These are phyloP conservation scores for Clavispora phyllophila DNA, from an alignment of 805 yeast genomes.

Conservation along the genomic window DNA sequence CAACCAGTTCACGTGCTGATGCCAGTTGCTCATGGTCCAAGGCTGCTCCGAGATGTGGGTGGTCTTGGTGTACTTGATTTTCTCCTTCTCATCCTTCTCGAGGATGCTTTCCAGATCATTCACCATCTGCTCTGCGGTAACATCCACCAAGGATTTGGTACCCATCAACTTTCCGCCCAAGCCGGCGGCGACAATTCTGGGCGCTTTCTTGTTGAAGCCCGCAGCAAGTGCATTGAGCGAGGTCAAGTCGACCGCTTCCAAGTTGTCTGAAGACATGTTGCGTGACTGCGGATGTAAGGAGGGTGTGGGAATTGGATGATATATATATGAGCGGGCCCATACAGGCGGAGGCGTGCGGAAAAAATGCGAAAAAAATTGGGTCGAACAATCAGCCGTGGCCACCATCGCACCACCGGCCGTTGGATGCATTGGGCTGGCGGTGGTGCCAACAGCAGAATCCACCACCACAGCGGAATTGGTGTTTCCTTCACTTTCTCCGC, in stretches of 20 bases:
- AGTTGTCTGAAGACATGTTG: constrained; percentile 9
- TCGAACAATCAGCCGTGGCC: background rate
- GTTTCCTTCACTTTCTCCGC: too few species aligned
- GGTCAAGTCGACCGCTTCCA: constrained; percentile 51
- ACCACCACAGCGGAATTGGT: too few species aligned
- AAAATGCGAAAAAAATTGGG: constrained; percentile 7
- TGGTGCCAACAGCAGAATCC: background rate
- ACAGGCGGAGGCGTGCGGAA: background rate
- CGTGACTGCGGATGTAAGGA: background rate
- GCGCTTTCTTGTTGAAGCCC: constrained; percentile 66
- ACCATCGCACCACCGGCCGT: background rate
- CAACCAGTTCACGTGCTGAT: constrained; percentile 73
- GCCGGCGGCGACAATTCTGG: constrained; percentile 74
- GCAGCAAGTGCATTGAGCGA: constrained; percentile 77
- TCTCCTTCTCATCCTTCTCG: constrained; percentile 36
- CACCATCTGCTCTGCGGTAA: constrained; percentile 60
- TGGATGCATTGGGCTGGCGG: background rate
- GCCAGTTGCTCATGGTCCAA: constrained; percentile 71
- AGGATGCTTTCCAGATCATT: constrained; percentile 39
- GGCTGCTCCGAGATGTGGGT: constrained; percentile 73
- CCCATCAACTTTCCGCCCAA: constrained; percentile 78
- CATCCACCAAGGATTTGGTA: constrained; percentile 63
- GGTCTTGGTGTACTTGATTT: constrained; percentile 33
- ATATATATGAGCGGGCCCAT: background rate
- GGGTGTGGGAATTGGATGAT: background rate